Evolutionary conservation across 2,329 filamentous ascomycete species (phyloP), one percentile per base, ranked within the genome.

Genomic region (Cucurbitaria berberidis): DNA sequence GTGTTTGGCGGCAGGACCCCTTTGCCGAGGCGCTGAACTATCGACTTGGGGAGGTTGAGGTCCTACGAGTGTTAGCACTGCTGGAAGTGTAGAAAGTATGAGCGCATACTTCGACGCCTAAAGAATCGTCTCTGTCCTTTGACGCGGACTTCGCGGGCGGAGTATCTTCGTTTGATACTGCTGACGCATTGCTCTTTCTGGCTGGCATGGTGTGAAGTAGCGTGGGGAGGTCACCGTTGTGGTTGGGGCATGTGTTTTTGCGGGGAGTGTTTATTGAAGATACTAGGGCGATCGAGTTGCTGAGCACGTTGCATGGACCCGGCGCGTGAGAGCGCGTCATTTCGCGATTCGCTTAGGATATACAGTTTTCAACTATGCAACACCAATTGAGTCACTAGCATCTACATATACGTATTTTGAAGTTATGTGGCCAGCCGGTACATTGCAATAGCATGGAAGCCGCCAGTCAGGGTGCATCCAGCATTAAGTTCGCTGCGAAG

Each of bases 1-100:
- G 90, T 93, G 70, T 92, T 92, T 5, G 89, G 82, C 0, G 90
- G 90, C 5, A 95, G 79, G 5, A 91, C 89, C 35, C 89, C 88
- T 77, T 93, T 93, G 35, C 89, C 89, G 29, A 95, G 81, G 48
- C 90, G 83, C 47, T 89, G 89, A 61, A 93, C 87, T 76, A 93
- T 91, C 6, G 89, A 91, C 69, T 90, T 91, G 27, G 90, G 90
- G 13, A 95, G 81, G 56, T 82, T 87, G 51, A 93, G 83, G 69
- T 93, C 90, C 64, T 73, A 47, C 11, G 27, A 41, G 24, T 41
- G 47, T 61, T 22, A 53, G 55, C 30, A 45, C 29, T 19, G 30
- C 41, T 41, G n/a, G 24, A 15, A 15, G 15, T 19, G 15, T 16
- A 10, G 15, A 47, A 21, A 51, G 10, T 39, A 30, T 36, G 32